Evolutionary conservation across 352 stramenopile genomes (phyloP).

Genomic region (Halophytophthora batemanensis): DNA sequence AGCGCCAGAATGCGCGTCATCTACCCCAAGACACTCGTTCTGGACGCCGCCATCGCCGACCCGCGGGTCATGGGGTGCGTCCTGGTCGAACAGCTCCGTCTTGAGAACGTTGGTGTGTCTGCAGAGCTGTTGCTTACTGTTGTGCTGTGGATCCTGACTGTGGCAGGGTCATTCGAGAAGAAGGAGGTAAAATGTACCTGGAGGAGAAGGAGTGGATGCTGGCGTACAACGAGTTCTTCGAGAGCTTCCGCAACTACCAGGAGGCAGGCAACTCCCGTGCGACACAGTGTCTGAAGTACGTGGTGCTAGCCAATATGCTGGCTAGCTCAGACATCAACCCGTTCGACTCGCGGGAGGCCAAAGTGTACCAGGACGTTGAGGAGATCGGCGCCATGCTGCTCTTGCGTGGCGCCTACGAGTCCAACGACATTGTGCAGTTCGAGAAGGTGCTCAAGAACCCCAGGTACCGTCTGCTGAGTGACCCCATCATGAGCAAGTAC

Average conservation of each 20-base stretch:
- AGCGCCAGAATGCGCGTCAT: slow-evolving; percentile 86
- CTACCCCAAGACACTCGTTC: slow-evolving; percentile 87
- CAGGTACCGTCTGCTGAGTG: slow-evolving; percentile 89
- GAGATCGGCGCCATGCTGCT: slow-evolving; percentile 79
- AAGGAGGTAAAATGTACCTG: slow-evolving; percentile 94
- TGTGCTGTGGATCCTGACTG: neutral
- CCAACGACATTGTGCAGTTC: slow-evolving; percentile 93
- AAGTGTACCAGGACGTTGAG: slow-evolving; percentile 85
- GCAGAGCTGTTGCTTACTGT: slow-evolving; percentile 2
- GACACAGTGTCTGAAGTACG: slow-evolving; percentile 91
- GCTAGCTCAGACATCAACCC: slow-evolving; percentile 91
- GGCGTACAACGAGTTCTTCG: slow-evolving; percentile 94
- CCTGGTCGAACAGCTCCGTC: neutral
- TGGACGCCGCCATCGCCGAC: slow-evolving; percentile 89
- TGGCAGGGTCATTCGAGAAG: slow-evolving; percentile 81
- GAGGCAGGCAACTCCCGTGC: slow-evolving; percentile 87
- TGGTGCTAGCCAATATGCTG: slow-evolving; percentile 92
- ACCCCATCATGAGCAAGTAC: slow-evolving; percentile 92
- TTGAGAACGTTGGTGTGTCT: neutral
- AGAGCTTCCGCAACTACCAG: slow-evolving; percentile 93
- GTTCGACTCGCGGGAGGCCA: slow-evolving; percentile 93
- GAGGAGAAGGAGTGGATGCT: slow-evolving; percentile 85
- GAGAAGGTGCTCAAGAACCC: slow-evolving; percentile 90
- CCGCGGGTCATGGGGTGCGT: slow-evolving; percentile 89
- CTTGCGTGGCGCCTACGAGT: slow-evolving; percentile 64